Conservation (phyloP, 2,329 filamentous ascomycete genomes). For the Trichoderma pleuroti region DNA sequence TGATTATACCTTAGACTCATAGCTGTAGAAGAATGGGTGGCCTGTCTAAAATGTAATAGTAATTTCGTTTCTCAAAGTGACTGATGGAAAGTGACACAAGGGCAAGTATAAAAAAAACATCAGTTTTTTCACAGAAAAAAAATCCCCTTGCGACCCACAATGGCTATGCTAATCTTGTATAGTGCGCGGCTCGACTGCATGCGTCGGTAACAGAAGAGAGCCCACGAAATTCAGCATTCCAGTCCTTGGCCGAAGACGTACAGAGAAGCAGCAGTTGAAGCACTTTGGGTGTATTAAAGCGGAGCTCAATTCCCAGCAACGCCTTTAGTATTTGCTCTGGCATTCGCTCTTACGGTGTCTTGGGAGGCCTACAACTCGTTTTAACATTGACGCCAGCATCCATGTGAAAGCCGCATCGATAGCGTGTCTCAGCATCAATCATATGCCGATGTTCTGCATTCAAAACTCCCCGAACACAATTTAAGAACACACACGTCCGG, state of each 20-base stretch:
- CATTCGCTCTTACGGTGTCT: background rate
- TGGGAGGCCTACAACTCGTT: background rate
- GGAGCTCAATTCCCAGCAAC: background rate
- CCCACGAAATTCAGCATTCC: background rate
- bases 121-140: background rate
- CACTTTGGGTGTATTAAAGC: background rate
- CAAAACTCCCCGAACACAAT: background rate
- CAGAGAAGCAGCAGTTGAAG: background rate
- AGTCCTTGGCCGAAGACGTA: background rate
- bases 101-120: background rate
- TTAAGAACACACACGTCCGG: background rate
- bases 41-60: background rate
- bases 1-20: background rate
- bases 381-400: background rate
- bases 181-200: background rate
- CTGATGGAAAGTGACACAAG: background rate
- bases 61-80: background rate
- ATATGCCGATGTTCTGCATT: rapidly evolving
- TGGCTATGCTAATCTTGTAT: background rate
- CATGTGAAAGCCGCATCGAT: background rate
- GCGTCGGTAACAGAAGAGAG: background rate
- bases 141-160: background rate
- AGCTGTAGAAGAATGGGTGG: background rate
- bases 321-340: background rate
- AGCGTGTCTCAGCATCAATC: background rate